A percentile compares a stretch with the other conserved stretches of the same genome.
Evolutionary conservation across 1,139 yeast species (phyloP).

Genomic region (Scheffersomyces titani): DNA sequence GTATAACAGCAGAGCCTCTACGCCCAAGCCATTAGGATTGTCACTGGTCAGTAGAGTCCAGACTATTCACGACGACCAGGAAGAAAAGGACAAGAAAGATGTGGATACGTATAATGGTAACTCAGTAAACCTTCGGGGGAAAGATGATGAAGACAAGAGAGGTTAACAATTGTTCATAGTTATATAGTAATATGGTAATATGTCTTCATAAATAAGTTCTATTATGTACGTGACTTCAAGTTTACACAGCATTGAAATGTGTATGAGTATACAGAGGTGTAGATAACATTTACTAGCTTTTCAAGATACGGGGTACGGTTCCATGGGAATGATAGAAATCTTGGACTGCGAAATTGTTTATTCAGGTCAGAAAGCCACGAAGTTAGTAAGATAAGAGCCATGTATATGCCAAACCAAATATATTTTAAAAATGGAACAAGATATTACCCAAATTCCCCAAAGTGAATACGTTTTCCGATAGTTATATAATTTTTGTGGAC

Average conservation of each 20-base stretch:
- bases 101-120: conserved; percentile 24
- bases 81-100: conserved; percentile 10
- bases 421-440: too few relatives aligned
- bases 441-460: neutral
- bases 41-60: conserved; percentile 21
- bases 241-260: neutral
- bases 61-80: conserved; percentile 16
- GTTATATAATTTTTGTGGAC: too few relatives aligned
- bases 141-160: conserved; percentile 14
- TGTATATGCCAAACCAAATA: too few relatives aligned
- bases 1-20: conserved; percentile 11
- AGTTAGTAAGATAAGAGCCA: too few relatives aligned
- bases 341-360: too few relatives aligned
- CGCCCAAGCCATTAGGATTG: conserved; percentile 15
- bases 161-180: neutral
- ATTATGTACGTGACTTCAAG: neutral
- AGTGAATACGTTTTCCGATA: neutral
- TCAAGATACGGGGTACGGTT: too few relatives aligned
- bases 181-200: neutral
- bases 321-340: too few relatives aligned
- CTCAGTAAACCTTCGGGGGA: conserved; percentile 15
- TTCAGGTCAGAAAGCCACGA: too few relatives aligned
- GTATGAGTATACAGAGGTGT: neutral
- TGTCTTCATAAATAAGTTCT: too few relatives aligned
- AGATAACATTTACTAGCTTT: too few relatives aligned